These are phyloP conservation scores for Liriodendron chinense DNA, from an alignment of 164 flowering plant genomes.

Conservation along the genomic window DNA sequence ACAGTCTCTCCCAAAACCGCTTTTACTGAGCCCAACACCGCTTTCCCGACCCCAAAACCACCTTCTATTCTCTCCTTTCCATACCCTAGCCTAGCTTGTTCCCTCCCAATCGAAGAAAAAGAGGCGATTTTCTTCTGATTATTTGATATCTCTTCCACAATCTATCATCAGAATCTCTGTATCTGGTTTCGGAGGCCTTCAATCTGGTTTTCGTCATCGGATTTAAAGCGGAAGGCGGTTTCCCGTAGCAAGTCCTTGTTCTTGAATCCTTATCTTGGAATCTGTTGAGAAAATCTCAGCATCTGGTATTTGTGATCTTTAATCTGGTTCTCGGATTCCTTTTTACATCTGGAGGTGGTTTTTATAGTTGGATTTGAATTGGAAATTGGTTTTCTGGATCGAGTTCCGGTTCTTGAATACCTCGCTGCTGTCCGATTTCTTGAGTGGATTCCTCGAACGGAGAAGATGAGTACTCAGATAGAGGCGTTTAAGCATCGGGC, in stretches of 20 bases:
- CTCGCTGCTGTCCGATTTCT: no score
- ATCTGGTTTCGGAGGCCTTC: not conserved
- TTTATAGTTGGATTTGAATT: not conserved
- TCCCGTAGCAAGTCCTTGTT: not conserved
- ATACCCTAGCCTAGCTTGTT: not conserved
- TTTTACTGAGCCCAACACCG: not conserved
- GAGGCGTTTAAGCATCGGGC: slow-evolving; percentile 87
- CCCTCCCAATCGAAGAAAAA: not conserved
- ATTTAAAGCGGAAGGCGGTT: not conserved
- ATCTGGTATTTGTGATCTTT: no score
- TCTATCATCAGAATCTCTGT: not conserved
- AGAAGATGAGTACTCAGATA: slow-evolving; percentile 67
- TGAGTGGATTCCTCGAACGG: not conserved
- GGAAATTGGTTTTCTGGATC: not conserved
- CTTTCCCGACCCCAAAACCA: no score
- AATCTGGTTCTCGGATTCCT: not conserved
- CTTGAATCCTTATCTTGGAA: not conserved
- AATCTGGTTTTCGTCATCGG: not conserved
- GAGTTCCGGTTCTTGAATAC: not conserved
- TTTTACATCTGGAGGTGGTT: not conserved
- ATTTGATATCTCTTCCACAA: not conserved
- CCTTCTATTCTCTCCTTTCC: not conserved
- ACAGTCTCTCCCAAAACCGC: not conserved
- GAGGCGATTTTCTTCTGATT: not conserved
- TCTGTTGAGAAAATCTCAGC: no score